phyloP scores from a whole-genome alignment of 2,329 filamentous ascomycete species.

The Cladorrhinum sp. region DNA sequence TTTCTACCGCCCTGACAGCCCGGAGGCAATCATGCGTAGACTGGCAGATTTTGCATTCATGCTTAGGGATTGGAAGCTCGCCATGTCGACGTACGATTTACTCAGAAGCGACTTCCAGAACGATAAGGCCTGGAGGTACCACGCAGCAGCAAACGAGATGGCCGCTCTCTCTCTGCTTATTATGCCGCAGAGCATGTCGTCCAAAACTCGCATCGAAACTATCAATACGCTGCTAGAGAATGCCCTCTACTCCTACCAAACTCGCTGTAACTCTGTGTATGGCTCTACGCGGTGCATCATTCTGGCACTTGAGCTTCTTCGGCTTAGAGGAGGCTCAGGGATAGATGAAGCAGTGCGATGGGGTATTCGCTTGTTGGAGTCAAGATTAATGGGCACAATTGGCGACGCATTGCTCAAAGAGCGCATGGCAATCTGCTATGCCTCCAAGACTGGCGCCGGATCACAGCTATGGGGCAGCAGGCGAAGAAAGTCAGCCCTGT shows the following conservation, averaged over 20 bases:
- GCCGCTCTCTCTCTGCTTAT: constrained; percentile 80
- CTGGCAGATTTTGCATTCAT: constrained; percentile 95
- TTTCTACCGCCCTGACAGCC: constrained; percentile 78
- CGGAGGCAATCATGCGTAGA: constrained; percentile 89
- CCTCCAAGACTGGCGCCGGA: constrained; percentile 66
- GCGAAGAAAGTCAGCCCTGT: constrained; percentile 81
- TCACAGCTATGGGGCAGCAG: constrained; percentile 67
- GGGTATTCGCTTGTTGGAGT: constrained; percentile 77
- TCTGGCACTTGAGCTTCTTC: constrained; percentile 75
- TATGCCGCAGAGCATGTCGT: constrained; percentile 66
- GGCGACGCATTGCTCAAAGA: constrained; percentile 84
- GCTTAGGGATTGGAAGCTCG: constrained; percentile 92
- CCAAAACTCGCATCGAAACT: constrained; percentile 75
- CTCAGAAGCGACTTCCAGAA: constrained; percentile 85
- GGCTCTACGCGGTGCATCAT: constrained; percentile 75
- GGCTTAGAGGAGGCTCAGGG: constrained; percentile 73
- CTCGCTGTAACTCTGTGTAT: constrained; percentile 75
- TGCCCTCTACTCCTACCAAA: constrained; percentile 88
- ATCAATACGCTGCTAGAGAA: constrained; percentile 86
- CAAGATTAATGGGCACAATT: constrained; percentile 68
- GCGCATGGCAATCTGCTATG: constrained; percentile 80
- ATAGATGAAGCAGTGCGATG: constrained; percentile 85
- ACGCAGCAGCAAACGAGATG: constrained; percentile 95
- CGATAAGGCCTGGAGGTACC: constrained; percentile 95
- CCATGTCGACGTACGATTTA: constrained; percentile 87